phyloP scores from a whole-genome alignment of 192 early-diverging fungal species.

The Paraglomus occultum region DNA sequence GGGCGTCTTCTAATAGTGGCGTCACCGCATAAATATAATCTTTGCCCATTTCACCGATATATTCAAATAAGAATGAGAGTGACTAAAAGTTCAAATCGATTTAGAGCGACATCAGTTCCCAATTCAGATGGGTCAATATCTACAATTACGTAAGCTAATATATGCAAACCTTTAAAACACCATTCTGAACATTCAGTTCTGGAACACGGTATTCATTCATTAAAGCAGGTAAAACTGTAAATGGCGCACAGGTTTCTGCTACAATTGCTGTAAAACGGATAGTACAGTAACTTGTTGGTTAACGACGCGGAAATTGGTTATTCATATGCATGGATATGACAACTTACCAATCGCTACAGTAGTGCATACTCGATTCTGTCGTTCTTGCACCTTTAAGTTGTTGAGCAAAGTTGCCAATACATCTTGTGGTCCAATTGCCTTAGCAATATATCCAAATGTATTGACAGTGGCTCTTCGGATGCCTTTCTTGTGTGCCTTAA shows the following conservation, averaged over 20 bases:
- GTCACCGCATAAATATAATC: slow-evolving; percentile 98
- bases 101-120: not conserved
- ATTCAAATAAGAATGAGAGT: slow-evolving; percentile 96
- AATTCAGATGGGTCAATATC: too few relatives aligned
- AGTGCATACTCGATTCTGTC: slow-evolving; percentile 99
- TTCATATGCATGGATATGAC: not conserved
- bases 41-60: slow-evolving; percentile 97
- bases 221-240: slow-evolving; percentile 95
- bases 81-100: slow-evolving; percentile 40
- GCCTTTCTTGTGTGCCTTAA: slow-evolving; percentile 94
- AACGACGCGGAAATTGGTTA: not conserved
- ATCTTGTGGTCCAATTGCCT: slow-evolving; percentile 99
- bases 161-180: slow-evolving; percentile 77
- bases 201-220: slow-evolving; percentile 99
- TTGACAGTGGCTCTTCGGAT: slow-evolving; percentile 96
- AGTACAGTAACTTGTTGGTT: not conserved
- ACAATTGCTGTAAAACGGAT: slow-evolving; percentile 36
- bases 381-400: slow-evolving; percentile 98
- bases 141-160: not conserved
- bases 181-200: slow-evolving; percentile 99
- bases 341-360: slow-evolving; percentile 82
- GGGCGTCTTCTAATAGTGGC: slow-evolving; percentile 91
- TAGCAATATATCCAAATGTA: slow-evolving; percentile 99
- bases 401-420: slow-evolving; percentile 96
- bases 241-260: slow-evolving; percentile 96